A percentile compares a stretch with the other conserved stretches of the same genome.
phyloP scores from a whole-genome alignment of 2,329 filamentous ascomycete species.

The Elsinoe ampelina region DNA sequence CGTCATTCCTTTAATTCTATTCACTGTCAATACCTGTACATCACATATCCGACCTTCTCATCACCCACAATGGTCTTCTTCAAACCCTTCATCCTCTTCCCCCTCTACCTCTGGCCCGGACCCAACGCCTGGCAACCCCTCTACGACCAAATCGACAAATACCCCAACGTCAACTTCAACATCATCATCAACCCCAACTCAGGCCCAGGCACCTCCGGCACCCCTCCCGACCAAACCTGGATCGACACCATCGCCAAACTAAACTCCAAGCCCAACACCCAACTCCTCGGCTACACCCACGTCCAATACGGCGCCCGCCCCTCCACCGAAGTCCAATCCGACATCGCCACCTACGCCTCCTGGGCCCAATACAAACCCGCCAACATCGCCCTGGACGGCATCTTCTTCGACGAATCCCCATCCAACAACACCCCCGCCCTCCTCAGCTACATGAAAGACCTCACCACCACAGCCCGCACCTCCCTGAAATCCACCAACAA shows the following conservation, averaged over 20 bases:
- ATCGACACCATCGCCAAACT: conserved; percentile 21
- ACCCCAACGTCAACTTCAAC: conserved; percentile 23
- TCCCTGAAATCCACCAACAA: conserved; percentile 8
- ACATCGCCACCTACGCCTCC: conserved; percentile 21
- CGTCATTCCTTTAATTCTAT: conserved; percentile 1
- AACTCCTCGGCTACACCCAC: conserved; percentile 23
- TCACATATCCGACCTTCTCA: not conserved
- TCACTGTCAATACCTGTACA: not conserved
- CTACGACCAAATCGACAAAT: conserved; percentile 16
- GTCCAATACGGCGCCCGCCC: conserved; percentile 21
- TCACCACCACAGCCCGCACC: conserved; percentile 4
- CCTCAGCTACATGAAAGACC: conserved; percentile 14
- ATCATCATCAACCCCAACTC: conserved; percentile 24
- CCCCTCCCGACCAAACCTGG: conserved; percentile 19
- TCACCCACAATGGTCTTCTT: conserved; percentile 1
- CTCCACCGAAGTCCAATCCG: conserved; percentile 16
- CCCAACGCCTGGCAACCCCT: conserved; percentile 15
- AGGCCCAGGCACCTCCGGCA: conserved; percentile 19
- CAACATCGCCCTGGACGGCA: conserved; percentile 21
- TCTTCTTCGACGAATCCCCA: conserved; percentile 23
- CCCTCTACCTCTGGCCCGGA: conserved; percentile 16
- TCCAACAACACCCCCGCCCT: conserved; percentile 14
- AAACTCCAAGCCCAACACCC: conserved; percentile 22
- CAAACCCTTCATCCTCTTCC: conserved; percentile 14
- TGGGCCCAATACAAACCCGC: conserved; percentile 19